phyloP scores from a whole-genome alignment of 1,139 yeast genomes.

The Lodderomyces pseudojiufengensis region DNA sequence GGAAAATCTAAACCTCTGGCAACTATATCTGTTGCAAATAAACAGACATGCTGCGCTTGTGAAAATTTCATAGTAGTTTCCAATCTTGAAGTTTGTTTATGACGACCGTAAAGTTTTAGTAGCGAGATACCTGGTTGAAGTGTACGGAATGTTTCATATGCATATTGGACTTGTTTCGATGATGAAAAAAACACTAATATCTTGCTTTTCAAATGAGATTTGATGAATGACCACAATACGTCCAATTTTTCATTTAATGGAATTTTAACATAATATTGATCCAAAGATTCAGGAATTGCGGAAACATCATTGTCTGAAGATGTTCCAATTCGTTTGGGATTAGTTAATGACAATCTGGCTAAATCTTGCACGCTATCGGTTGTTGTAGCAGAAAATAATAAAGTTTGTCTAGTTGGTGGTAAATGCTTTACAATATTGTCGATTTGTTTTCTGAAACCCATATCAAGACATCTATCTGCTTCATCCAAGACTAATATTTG shows the following conservation, averaged over 20 bases:
- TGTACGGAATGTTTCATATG: conserved; percentile 85
- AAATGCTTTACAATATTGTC: conserved; percentile 82
- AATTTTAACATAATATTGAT: conserved; percentile 74
- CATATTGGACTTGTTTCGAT: conserved; percentile 91
- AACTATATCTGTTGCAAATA: conserved; percentile 94
- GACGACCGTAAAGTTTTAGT: conserved; percentile 90
- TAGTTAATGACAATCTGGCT: conserved; percentile 80
- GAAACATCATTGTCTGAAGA: conserved; percentile 48
- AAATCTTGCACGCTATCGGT: conserved; percentile 82
- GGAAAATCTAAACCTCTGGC: conserved; percentile 98
- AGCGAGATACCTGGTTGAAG: conserved; percentile 95
- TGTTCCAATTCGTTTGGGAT: conserved; percentile 73
- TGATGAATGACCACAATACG: conserved; percentile 82
- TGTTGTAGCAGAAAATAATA: conserved; percentile 90
- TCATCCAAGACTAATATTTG: conserved; percentile 88
- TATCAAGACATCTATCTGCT: conserved; percentile 93
- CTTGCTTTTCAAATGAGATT: conserved; percentile 81
- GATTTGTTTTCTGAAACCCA: conserved; percentile 90
- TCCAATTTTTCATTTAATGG: conserved; percentile 80
- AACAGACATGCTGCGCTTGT: conserved; percentile 80
- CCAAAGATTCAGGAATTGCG: conserved; percentile 77
- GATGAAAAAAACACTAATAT: conserved; percentile 87
- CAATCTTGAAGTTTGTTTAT: conserved; percentile 87
- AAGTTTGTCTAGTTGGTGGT: conserved; percentile 83
- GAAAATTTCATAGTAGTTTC: conserved; percentile 87